Percentiles rank a stretch among this genome's conserved stretches.
Evolutionary conservation across 257 asterid species (phyloP).

Genomic region (Scutellaria minor): DNA sequence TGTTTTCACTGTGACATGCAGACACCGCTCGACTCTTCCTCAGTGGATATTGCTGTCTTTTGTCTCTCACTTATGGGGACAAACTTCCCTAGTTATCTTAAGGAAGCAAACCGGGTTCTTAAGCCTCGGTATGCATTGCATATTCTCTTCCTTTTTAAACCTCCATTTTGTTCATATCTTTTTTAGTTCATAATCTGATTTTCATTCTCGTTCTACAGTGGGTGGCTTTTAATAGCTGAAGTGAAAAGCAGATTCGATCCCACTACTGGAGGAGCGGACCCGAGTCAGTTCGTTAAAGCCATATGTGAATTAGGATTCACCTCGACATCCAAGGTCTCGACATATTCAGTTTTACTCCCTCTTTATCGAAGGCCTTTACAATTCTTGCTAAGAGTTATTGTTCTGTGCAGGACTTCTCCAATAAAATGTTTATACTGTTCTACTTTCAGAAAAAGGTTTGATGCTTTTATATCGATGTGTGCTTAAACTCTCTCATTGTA

Average conservation of each 20-base stretch:
- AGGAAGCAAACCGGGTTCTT: conserved; percentile 85
- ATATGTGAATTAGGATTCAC: conserved; percentile 78
- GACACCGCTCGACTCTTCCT: conserved; percentile 81
- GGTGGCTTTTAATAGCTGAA: conserved; percentile 98
- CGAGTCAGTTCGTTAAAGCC: conserved; percentile 64
- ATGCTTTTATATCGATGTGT: background rate
- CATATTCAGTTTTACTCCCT: background rate
- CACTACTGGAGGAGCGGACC: conserved; percentile 85
- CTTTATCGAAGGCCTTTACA: background rate
- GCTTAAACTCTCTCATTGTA: background rate
- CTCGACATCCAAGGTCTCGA: conserved; percentile 63
- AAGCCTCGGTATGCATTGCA: conserved; percentile 57
- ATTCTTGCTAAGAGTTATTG: conserved; percentile 31
- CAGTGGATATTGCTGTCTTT: conserved; percentile 85
- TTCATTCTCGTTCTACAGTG: conserved; percentile 51
- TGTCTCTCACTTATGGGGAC: conserved; percentile 97
- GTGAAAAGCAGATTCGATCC: conserved; percentile 97
- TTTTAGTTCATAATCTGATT: conserved; percentile 28
- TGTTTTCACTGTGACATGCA: conserved; percentile 40
- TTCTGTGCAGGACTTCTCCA: conserved; percentile 84
- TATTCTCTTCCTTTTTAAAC: conserved; percentile 21
- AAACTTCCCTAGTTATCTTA: conserved; percentile 75
- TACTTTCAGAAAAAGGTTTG: conserved; percentile 81
- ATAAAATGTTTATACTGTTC: conserved; percentile 84
- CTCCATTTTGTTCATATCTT: background rate